Conservation (phyloP, 106 monocot species). For the Narthecium ossifragum region DNA sequence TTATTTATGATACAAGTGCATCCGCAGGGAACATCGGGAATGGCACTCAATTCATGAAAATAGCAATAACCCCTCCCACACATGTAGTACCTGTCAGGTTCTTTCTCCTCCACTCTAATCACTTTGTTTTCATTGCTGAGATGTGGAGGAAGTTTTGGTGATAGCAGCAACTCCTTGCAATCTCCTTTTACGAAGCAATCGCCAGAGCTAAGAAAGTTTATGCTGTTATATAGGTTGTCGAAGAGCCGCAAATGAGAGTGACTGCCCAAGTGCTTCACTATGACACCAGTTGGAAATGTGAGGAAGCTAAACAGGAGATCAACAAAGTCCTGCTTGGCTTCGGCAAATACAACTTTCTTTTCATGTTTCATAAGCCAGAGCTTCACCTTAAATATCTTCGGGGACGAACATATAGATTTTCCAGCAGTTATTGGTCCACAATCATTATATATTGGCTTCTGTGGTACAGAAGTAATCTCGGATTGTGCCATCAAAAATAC, state of each 20-base stretch:
- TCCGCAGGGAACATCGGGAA: too few relatives aligned
- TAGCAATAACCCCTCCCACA: too few relatives aligned
- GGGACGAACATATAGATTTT: neutral
- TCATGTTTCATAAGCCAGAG: conserved; percentile 23
- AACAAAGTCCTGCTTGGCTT: conserved; percentile 36
- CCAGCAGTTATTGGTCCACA: neutral
- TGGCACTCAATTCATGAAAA: too few relatives aligned
- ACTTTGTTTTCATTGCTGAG: conserved; percentile 5
- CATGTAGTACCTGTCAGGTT: too few relatives aligned
- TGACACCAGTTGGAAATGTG: conserved; percentile 28
- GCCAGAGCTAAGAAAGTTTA: conserved; percentile 11
- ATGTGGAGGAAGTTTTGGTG: conserved; percentile 22
- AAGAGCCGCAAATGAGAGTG: conserved; percentile 19
- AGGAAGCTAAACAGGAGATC: conserved; percentile 43
- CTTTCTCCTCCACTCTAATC: conserved; percentile 18
- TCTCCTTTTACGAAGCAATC: conserved; percentile 13
- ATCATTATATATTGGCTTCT: neutral
- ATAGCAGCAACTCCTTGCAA: conserved; percentile 14
- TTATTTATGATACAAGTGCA: too few relatives aligned
- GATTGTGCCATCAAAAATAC: conserved; percentile 14
- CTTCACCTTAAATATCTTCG: conserved; percentile 16
- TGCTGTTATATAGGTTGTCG: conserved; percentile 34
- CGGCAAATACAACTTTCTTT: conserved; percentile 35
- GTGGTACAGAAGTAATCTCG: neutral
- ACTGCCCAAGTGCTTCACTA: conserved; percentile 17